phyloP scores from a whole-genome alignment of 2,329 filamentous ascomycete species.

The Metarhizium robertsii region DNA sequence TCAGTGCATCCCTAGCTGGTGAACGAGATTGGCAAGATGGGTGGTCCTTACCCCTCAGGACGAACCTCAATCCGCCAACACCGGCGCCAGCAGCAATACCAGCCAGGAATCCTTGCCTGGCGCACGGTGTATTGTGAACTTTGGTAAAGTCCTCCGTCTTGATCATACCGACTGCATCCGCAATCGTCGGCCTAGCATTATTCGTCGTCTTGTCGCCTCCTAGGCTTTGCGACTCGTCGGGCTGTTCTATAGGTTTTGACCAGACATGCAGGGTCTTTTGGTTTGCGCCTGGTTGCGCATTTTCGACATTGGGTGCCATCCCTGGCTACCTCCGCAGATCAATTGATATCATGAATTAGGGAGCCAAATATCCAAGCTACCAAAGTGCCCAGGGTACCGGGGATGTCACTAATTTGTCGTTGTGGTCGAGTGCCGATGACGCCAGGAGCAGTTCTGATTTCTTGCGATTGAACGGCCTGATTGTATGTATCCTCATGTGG shows the following conservation, averaged over 20 bases:
- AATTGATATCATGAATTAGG: slow-evolving; percentile 5
- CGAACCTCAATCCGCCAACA: slow-evolving; percentile 62
- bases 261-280: slow-evolving; percentile 27
- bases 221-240: slow-evolving; percentile 10
- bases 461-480: background rate
- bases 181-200: slow-evolving; percentile 29
- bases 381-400: background rate
- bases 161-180: slow-evolving; percentile 58
- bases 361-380: background rate
- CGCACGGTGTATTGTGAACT: slow-evolving; percentile 73
- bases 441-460: too few relatives aligned
- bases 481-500: background rate
- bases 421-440: background rate
- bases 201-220: slow-evolving; percentile 7
- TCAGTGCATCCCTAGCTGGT: background rate
- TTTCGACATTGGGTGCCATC: slow-evolving; percentile 23
- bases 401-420: background rate
- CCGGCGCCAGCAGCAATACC: slow-evolving; percentile 75
- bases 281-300: slow-evolving; percentile 14
- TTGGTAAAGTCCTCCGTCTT: slow-evolving; percentile 59
- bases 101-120: slow-evolving; percentile 70
- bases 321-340: slow-evolving; percentile 19
- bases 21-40: background rate
- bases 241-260: slow-evolving; percentile 23
- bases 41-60: slow-evolving; percentile 58